Evolutionary conservation across 345 rosid species (phyloP), one percentile per base, ranked within the genome.

Genomic region (Aegle marmelos): DNA sequence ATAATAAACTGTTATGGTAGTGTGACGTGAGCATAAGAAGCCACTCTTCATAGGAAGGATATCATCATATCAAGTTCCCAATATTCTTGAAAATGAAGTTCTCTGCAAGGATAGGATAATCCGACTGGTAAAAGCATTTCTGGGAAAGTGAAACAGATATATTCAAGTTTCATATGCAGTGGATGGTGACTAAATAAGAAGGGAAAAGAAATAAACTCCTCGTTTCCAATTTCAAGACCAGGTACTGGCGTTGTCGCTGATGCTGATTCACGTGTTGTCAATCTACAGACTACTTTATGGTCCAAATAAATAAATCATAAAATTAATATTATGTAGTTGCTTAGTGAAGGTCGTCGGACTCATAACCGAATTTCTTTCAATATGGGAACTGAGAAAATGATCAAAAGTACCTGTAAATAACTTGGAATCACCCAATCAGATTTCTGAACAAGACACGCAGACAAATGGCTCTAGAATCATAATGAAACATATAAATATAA

Each of bases 81-180:
- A 16, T 56, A 8, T 22, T 19, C 59, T 56, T 14, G 24, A 56
- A 56, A 56, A 6, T 56, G 59, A 16, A 56, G 59, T 56, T 16
- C n/a, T 56, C 7, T 56, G 59, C 6, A 8, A 56, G 59, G 24
- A 56, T 59, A n/a, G 9, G 3, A 59, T 59, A 59, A 59, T 59
- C 14, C 63, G 25, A 59, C 28, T 8, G 22, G 21, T 3, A 53
- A 16, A 50, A 53, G 57, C 7, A 14, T 53, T 17, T 53, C 19
- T 53, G 57, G 57, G 57, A 17, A 53, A 19, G 21, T 14, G 57
- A 37, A 37, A 37, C 41, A 37, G 41, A 37, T 37, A 37, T 34
- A 34, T 34, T 34, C 37, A 34, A 34, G 37, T 4, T 31, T 31
- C 33, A 31, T 31, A 31, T 31, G 83, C 84, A 17, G 83, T 4